phyloP scores from a whole-genome alignment of 805 yeast genomes.

The Cyberlindnera meyerae region DNA sequence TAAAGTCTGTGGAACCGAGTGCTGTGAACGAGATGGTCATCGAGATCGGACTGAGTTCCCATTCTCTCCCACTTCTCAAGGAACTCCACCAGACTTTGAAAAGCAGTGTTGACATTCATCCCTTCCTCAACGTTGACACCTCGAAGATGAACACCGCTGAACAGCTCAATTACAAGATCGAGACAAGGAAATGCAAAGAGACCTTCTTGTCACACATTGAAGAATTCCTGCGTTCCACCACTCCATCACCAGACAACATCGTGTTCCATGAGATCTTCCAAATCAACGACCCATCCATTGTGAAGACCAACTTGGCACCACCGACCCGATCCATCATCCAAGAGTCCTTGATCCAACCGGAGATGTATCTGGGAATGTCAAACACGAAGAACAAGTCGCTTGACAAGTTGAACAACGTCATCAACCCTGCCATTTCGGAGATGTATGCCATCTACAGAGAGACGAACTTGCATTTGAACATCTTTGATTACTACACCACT shows the following conservation, averaged over 20 bases:
- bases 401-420: conserved; percentile 28
- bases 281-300: conserved; percentile 26
- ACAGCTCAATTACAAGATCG: conserved; percentile 21
- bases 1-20: conserved; percentile 9
- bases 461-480: conserved; percentile 63
- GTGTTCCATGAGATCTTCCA: conserved; percentile 39
- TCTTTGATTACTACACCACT: conserved; percentile 61
- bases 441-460: conserved; percentile 72
- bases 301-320: conserved; percentile 39
- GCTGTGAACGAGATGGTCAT: conserved; percentile 8
- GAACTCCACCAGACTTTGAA: conserved; percentile 15
- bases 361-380: conserved; percentile 22
- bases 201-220: conserved; percentile 14
- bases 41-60: conserved; percentile 10
- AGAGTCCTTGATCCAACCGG: conserved; percentile 39
- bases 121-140: conserved; percentile 1
- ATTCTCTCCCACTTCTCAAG: conserved; percentile 10
- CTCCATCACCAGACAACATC: conserved; percentile 17
- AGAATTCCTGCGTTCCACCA: conserved; percentile 13
- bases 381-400: conserved; percentile 15
- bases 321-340: conserved; percentile 36
- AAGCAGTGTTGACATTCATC: conserved; percentile 1
- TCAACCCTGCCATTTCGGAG: conserved; percentile 51
- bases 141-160: conserved; percentile 1
- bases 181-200: conserved; percentile 18